Evolutionary conservation across 192 early-diverging fungal species (phyloP), one percentile per base, ranked within the genome.

Genomic region (Phycomyces nitens): DNA sequence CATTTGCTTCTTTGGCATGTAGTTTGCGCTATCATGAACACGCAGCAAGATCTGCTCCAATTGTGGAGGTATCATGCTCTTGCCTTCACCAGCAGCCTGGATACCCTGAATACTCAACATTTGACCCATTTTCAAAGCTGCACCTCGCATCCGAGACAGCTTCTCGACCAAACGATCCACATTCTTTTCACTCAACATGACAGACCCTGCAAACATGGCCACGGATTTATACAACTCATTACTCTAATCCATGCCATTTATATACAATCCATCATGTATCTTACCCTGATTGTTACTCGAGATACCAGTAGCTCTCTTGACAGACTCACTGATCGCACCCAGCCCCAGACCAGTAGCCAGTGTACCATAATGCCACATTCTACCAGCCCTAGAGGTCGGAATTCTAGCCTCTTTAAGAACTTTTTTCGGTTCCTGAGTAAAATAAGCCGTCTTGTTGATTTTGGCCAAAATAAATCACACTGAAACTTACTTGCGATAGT

Each of bases 41-140:
- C 91, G 84, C 54, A 89, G 71, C 49, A 99, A 66, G 5, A 99
- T 81, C 39, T 86, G 68, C 50, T 93, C 88, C 22, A 99, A 66
- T 65, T 96, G 91, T 27, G 79, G 78, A 1, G 96, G 87, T 22
- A 97, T 60, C 74, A 85, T 82, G 43, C 80, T 80, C 26, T 86
- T 84, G 0, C 50, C 65, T 9, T 29, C 52, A 51, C 68, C 62
- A 5, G 64, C 65, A 5, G 67, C 72, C 23, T 71, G 66, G 41
- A 60, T 80, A 81, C 90, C 89, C 78, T 99, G 97, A 65, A 99
- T 99, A 68, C 89, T 92, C 1, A 99, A 70, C 94, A 99, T 97
- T 72, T 99, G 97, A 5, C 95, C 97, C 39, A 99, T 82, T 66
- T 99, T 99, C 15, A 99, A 75, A 5, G 97, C 97, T 0, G 97